Conservation (phyloP, 108 stramenopile genomes). For the Pseudonitzschia pungens region DNA sequence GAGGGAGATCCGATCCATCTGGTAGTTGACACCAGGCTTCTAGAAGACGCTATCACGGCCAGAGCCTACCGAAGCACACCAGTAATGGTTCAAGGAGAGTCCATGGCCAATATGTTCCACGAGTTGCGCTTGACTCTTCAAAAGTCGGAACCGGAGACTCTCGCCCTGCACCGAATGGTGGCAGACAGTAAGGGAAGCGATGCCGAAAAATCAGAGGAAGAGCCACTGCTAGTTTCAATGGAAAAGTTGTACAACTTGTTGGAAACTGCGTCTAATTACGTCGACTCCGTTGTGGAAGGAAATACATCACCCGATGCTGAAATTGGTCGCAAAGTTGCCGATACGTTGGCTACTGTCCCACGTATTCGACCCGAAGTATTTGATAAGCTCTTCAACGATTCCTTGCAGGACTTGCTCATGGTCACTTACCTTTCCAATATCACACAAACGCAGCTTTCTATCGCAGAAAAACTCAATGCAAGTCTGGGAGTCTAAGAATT, state of each 20-base stretch:
- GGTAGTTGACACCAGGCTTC: conserved; percentile 84
- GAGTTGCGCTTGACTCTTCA: conserved; percentile 79
- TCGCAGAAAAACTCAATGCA: conserved; percentile 95
- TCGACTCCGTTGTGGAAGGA: conserved; percentile 85
- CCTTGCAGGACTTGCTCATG: conserved; percentile 97
- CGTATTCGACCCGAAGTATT: conserved; percentile 89
- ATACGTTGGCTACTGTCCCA: conserved; percentile 84
- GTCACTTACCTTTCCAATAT: conserved; percentile 93
- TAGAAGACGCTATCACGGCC: conserved; percentile 64
- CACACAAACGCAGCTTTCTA: conserved; percentile 89
- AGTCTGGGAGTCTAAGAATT: conserved; percentile 53
- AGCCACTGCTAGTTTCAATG: conserved; percentile 67
- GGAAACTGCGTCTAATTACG: conserved; percentile 79
- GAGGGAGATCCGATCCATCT: conserved; percentile 88
- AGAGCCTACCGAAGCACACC: conserved; percentile 80
- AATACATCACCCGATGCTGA: conserved; percentile 66
- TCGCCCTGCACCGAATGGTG: conserved; percentile 87
- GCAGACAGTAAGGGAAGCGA: conserved; percentile 25
- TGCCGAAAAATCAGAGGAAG: conserved; percentile 8
- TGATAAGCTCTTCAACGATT: conserved; percentile 87
- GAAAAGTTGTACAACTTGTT: conserved; percentile 76
- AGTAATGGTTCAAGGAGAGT: conserved; percentile 71
- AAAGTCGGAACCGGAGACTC: conserved; percentile 80
- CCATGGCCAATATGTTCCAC: conserved; percentile 91
- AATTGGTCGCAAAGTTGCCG: conserved; percentile 77